These are phyloP conservation scores for Gymnopilus junonius DNA, from an alignment of 768 basidiomycete species.

Conservation along the genomic window DNA sequence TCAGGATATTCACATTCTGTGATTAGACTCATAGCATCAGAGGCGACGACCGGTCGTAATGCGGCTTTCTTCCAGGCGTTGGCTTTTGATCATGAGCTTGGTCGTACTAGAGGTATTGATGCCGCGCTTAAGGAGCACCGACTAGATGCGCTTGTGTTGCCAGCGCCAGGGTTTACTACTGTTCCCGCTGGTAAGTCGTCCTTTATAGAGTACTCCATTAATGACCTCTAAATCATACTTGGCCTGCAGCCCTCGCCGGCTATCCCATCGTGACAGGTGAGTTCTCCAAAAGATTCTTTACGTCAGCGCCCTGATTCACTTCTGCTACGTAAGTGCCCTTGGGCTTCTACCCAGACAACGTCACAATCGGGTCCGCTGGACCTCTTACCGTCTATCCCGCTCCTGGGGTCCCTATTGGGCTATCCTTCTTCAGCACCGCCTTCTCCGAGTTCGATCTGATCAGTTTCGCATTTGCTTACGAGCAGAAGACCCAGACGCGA, in stretches of 20 bases:
- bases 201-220: neutral
- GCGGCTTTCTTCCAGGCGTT: constrained; percentile 47
- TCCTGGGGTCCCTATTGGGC: constrained; percentile 63
- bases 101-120: constrained; percentile 56
- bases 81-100: constrained; percentile 46
- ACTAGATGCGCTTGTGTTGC: constrained; percentile 57
- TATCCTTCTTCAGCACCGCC: constrained; percentile 63
- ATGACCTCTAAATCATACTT: neutral
- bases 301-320: neutral
- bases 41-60: constrained; percentile 43
- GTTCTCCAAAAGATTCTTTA: neutral
- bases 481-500: constrained; percentile 61
- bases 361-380: constrained; percentile 38
- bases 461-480: constrained; percentile 63
- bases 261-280: constrained; percentile 68
- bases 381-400: constrained; percentile 47
- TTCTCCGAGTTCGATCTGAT: constrained; percentile 63
- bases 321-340: constrained; percentile 48
- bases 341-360: constrained; percentile 56
- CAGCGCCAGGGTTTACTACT: constrained; percentile 40
- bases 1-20: neutral
- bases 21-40: constrained; percentile 38
- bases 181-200: constrained; percentile 33
- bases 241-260: constrained; percentile 52
- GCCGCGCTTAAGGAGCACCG: constrained; percentile 46